Evolutionary conservation across 1,139 yeast species (phyloP), one percentile per base, ranked within the genome.

Genomic region (Candida frijolesensis): DNA sequence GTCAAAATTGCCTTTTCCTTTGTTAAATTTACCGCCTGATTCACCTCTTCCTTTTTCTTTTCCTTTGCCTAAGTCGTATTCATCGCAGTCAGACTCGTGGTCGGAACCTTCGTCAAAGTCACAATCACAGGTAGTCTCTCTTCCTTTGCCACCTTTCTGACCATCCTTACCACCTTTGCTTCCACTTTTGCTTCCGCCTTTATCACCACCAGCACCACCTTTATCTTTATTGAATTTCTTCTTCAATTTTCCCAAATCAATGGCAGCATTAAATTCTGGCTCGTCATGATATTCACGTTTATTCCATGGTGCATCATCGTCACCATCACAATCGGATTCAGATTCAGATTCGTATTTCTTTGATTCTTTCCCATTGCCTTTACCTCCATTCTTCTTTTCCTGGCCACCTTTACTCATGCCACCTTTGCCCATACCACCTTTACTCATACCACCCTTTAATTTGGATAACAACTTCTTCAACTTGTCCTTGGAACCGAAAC

Each of bases 211-310:
- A 33, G n/a, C n/a, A 4, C 38, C 42, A 7, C 39, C 45, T 34
- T 46, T 41, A 16, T 35, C 45, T 34, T 46, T 41, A 16, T 35
- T 46, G 38, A 47, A 42, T 27, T 35, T 44, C 5, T 45, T 29
- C 33, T 48, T 48, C 44, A 46, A 45, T 39, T 48, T 48, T 12
- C 39, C 39, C 29, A 51, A 40, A 35, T 35, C 54, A 43, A 43
- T 43, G 11, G 45, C 45, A 43, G 39, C 45, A 25, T n/a, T 32
- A 33, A 34, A 19, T 19, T 33, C 33, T 19, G 34, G 32, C 3
- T 46, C 49, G 18, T 34, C 49, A 12, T 40, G 38, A 8, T 33
- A 22, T 25, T 34, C 40, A 34, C 47, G 42, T 25, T 37, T 44
- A 18, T 37, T 15, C 44, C 39, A 33, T 29, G 33, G 34, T 12